Conservation (phyloP, 2,329 filamentous ascomycete species). For the Colletotrichum somersetense region DNA sequence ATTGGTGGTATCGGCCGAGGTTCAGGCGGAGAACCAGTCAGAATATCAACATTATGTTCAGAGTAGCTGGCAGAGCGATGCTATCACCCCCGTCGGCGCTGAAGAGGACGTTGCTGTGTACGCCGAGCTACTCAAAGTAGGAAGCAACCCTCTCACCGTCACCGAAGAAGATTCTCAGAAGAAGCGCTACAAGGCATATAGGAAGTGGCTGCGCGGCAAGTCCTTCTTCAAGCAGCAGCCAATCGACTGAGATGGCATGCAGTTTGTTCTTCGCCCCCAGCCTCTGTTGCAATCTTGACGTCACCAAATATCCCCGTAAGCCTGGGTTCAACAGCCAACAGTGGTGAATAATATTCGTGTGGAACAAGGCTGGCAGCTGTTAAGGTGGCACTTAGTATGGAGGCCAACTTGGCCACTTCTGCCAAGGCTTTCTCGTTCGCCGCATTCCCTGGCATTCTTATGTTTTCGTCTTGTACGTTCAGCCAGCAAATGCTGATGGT, state of each 20-base stretch:
- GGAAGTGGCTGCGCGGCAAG: slow-evolving; percentile 94
- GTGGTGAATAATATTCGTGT: slow-evolving; percentile 48
- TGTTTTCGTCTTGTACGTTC: slow-evolving; percentile 61
- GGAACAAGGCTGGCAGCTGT: slow-evolving; percentile 44
- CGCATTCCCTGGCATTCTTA: slow-evolving; percentile 36
- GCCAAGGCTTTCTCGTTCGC: slow-evolving; percentile 47
- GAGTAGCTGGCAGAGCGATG: slow-evolving; percentile 73
- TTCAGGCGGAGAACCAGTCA: slow-evolving; percentile 68
- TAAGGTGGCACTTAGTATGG: slow-evolving; percentile 50
- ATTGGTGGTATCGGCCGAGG: slow-evolving; percentile 79
- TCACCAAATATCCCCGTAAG: slow-evolving; percentile 44
- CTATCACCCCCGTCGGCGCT: slow-evolving; percentile 58
- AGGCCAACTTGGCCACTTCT: slow-evolving; percentile 51
- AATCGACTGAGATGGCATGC: slow-evolving; percentile 60
- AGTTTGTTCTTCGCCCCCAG: neutral
- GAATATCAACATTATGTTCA: slow-evolving; percentile 88
- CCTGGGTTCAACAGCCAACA: slow-evolving; percentile 49
- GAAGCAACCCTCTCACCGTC: slow-evolving; percentile 88
- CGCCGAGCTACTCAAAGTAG: slow-evolving; percentile 79
- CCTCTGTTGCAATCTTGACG: neutral
- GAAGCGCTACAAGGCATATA: slow-evolving; percentile 96
- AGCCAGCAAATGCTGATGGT: slow-evolving; percentile 74
- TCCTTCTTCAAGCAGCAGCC: slow-evolving; percentile 95
- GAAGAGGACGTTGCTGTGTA: slow-evolving; percentile 81
- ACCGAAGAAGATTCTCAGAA: slow-evolving; percentile 87